Base-by-base conservation (phyloP, 2,329 filamentous ascomycete species). In the Ophiostoma angusticollis region DNA sequence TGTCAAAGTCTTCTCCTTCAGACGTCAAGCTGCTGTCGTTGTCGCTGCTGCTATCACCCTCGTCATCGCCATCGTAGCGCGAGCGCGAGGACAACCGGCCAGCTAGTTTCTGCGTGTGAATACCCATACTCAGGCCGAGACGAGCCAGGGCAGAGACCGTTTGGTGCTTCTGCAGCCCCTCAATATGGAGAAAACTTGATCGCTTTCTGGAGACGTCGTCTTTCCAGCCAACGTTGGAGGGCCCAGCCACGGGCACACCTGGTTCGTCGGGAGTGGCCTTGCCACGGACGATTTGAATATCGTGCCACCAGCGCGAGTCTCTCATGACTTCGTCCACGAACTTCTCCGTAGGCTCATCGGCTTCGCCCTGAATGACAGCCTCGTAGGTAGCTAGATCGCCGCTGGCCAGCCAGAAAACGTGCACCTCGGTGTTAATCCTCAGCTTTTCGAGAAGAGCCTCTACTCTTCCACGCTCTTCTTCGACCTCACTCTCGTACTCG, bases 401-500 rank as follows among this genome's bases (percentile, higher is more conserved):
- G 35, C 74, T 80, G 2, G 84, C 80, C 28, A 93, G 68, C 73
- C 81, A 91, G 51, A 87, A 86, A 1, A 93, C 85, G 12, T 80
- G 58, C 0, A 93, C 73, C 45, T 84, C 68, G 3, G 84, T 85
- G 45, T 86, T 74, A 34, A 93, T 93, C 13, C 85, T 70, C 8
- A 93, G 58, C 54, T 89, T 93, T 17, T 84, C 80, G 1, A 93
- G 65, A 2, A 93, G 64, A 1, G 79, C 74, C 43, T 74, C 74
- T 13, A 93, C 79, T 41, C 84, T 67, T 2, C 70, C 72, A 25
- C 74, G 66, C 56, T 93, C 85, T 56, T 93, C 82, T 28, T 80
- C 74, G 1, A 93, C 78, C 48, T 93, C 85, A 19, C 68, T 75
- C 54, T 91, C 84, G 49, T 93, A 93, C 52, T 93, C 85, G 16